These are phyloP conservation scores for Phytophthora cactorum DNA, from an alignment of 352 stramenopile genomes.

Conservation along the genomic window DNA sequence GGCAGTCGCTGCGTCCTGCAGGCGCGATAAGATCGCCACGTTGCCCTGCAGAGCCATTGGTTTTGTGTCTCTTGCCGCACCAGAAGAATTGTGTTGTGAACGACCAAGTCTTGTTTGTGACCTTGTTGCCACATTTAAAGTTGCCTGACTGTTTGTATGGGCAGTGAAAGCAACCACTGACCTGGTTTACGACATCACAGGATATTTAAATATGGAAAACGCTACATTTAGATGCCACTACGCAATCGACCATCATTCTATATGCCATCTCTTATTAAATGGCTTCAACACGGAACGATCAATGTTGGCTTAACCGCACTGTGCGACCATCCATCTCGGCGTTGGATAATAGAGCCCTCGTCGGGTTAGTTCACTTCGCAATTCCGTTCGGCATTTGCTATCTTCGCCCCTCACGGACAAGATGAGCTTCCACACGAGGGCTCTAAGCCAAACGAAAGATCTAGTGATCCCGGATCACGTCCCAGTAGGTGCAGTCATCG, in stretches of 20 bases:
- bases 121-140: conserved; percentile 1
- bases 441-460: conserved; percentile 18
- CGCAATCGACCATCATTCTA: conserved; percentile 29
- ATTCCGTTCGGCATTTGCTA: neutral
- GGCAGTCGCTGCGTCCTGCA: conserved; percentile 41
- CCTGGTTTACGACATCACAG: neutral
- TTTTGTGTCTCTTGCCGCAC: conserved; percentile 21
- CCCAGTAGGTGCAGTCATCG: conserved; percentile 49
- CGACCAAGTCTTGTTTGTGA: conserved; percentile 5
- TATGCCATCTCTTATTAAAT: neutral
- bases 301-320: no score
- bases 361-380: conserved; percentile 13
- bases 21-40: conserved; percentile 62
- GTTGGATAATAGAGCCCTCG: neutral
- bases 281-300: no score
- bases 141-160: conserved; percentile 11
- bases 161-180: conserved; percentile 6
- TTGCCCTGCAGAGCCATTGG: conserved; percentile 55
- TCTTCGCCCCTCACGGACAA: neutral
- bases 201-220: neutral
- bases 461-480: conserved; percentile 43
- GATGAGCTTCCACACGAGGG: conserved; percentile 21
- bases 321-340: neutral
- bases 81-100: conserved; percentile 35
- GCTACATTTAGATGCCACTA: neutral